A percentile compares a stretch with the other conserved stretches of the same genome.
Conservation (phyloP, 148 eudicot species). For the Rhododendron griersonianum region DNA sequence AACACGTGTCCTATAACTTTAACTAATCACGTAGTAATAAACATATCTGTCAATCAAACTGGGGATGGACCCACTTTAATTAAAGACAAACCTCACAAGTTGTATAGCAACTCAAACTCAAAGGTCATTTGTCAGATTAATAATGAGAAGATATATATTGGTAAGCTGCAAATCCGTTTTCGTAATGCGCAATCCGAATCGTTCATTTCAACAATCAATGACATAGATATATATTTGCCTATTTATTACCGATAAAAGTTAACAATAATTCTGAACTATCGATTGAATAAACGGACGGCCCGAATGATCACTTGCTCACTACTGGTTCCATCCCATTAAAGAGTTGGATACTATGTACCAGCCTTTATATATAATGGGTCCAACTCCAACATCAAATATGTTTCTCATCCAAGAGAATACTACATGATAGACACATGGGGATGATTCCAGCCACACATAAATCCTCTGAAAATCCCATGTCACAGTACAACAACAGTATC, state of each 20-base stretch:
- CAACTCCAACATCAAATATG: not conserved
- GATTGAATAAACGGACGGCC: too few relatives aligned
- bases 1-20: not conserved
- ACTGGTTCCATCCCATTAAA: not conserved
- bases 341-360: not conserved
- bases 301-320: too few relatives aligned
- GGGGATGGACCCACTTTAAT: not conserved
- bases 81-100: too few relatives aligned
- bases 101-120: too few relatives aligned
- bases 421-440: not conserved
- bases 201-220: too few relatives aligned
- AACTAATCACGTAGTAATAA: not conserved
- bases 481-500: not conserved
- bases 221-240: too few relatives aligned
- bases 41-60: not conserved
- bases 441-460: not conserved
- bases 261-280: too few relatives aligned
- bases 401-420: not conserved
- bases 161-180: too few relatives aligned
- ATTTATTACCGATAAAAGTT: too few relatives aligned
- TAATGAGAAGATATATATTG: too few relatives aligned
- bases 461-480: not conserved
- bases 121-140: too few relatives aligned
- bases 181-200: too few relatives aligned
- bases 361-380: not conserved